These are phyloP conservation scores for Pyrenochaeta sp. DNA, from an alignment of 2,329 filamentous ascomycete genomes.

Conservation along the genomic window DNA sequence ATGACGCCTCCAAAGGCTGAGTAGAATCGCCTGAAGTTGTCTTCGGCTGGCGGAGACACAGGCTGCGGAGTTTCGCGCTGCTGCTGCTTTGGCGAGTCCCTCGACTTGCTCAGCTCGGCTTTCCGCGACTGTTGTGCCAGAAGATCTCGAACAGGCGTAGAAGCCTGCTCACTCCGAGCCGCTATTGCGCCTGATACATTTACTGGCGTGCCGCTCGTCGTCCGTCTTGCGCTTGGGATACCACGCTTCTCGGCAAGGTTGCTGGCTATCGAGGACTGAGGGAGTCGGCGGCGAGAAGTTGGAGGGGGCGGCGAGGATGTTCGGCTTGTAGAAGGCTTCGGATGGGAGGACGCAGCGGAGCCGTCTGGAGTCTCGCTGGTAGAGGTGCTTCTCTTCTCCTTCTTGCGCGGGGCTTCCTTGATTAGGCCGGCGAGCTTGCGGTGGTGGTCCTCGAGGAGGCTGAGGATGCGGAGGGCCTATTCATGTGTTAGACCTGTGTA, in stretches of 20 bases:
- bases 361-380: conserved; percentile 16
- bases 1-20: conserved; percentile 89
- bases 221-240: conserved; percentile 67
- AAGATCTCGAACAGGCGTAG: conserved; percentile 44
- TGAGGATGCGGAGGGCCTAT: conserved; percentile 82
- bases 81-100: conserved; percentile 24
- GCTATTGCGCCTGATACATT: conserved; percentile 78
- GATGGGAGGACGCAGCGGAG: conserved; percentile 18
- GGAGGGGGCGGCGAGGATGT: conserved; percentile 48
- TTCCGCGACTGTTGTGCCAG: conserved; percentile 43
- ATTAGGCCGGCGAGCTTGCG: conserved; percentile 82
- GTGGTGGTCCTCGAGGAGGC: conserved; percentile 88
- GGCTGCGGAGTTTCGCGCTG: conserved; percentile 21
- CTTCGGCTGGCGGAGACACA: conserved; percentile 61
- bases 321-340: conserved; percentile 29
- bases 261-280: conserved; percentile 84
- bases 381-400: conserved; percentile 31
- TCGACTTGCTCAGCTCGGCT: conserved; percentile 27
- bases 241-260: conserved; percentile 87
- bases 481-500: conserved; percentile 24
- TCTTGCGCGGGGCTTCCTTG: conserved; percentile 65
- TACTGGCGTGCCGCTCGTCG: conserved; percentile 74
- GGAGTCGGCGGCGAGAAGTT: conserved; percentile 56
- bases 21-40: conserved; percentile 90
- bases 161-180: conserved; percentile 49